Evolutionary conservation across 306 rosid genomes (phyloP), one percentile per base, ranked within the genome.

Genomic region (Gleditsia sinensis): DNA sequence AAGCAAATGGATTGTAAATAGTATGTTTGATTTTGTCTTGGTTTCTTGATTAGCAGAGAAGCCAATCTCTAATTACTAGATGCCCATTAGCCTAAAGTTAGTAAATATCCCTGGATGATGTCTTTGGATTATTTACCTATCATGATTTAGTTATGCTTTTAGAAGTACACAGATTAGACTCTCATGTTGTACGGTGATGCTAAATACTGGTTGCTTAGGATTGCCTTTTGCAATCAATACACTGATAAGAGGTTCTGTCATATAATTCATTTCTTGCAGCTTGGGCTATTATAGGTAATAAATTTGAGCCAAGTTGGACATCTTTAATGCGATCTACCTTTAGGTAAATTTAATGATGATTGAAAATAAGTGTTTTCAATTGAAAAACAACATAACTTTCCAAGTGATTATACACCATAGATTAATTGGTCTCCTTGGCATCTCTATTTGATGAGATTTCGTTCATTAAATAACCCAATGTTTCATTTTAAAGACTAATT

Each of bases 11-110:
- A 51, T 45, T 25, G 24, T 67, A 20, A 36, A 37, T 37, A 28
- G 30, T 65, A 23, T 66, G 55, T 67, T 65, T 57, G 64, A 20
- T 67, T 56, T 5, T 74, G 33, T 32, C 54, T 43, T 64, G 25
- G 42, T 21, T 73, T 67, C 7, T 57, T 33, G 20, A 21, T 36
- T 37, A 25, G 24, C 20, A 61, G 57, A 62, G n/a, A 55, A 20
- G 3, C 14, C 59, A 21, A 37, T 39, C 20, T 30, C 51, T 67
- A 36, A 58, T 73, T 72, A 34, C 40, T 50, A 46, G 32, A 61
- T 23, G 8, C 8, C 51, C 21, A 25, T 55, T 25, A 34, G 50
- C 58, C 58, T 59, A 53, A 51, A 60, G 60, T 28, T 30, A 50
- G 51, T 16, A 49, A 28, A 45, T 24, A 36, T 74, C 45, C 71